Conservation (phyloP, 305 asterid species). For the Rubia peregrina region DNA sequence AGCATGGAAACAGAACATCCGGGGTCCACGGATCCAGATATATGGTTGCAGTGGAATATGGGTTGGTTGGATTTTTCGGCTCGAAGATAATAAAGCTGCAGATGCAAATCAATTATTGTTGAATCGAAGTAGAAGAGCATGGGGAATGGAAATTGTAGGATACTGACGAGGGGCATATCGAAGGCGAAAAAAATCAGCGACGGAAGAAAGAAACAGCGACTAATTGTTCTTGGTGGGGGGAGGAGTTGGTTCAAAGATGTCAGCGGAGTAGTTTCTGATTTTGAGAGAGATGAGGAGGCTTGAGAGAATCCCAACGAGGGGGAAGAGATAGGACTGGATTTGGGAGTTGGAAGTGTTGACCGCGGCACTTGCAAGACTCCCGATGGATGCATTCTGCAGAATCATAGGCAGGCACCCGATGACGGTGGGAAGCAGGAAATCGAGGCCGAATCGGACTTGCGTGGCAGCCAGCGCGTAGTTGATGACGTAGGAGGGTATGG, state of each 20-base stretch:
- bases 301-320: conserved; percentile 72
- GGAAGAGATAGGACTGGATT: conserved; percentile 64
- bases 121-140: too few relatives aligned
- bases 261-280: conserved; percentile 67
- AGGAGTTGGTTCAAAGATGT: conserved; percentile 29
- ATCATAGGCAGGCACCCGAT: conserved; percentile 95
- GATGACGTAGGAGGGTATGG: conserved; percentile 85
- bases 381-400: conserved; percentile 87
- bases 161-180: conserved; percentile 89
- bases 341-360: conserved; percentile 42
- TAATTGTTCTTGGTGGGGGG: too few relatives aligned
- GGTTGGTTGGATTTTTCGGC: conserved; percentile 90
- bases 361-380: conserved; percentile 92
- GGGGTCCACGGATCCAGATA: conserved; percentile 83
- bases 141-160: background rate
- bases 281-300: conserved; percentile 79
- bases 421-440: conserved; percentile 83
- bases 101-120: background rate
- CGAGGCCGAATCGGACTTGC: conserved; percentile 52
- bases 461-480: conserved; percentile 92
- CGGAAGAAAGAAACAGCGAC: conserved; percentile 10
- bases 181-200: conserved; percentile 54
- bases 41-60: conserved; percentile 88
- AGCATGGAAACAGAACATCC: conserved; percentile 31
- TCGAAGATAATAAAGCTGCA: conserved; percentile 82